A percentile compares a stretch with the other conserved stretches of the same genome.
Evolutionary conservation across 331 rosid species (phyloP).

Genomic region (Telfairia occidentalis): DNA sequence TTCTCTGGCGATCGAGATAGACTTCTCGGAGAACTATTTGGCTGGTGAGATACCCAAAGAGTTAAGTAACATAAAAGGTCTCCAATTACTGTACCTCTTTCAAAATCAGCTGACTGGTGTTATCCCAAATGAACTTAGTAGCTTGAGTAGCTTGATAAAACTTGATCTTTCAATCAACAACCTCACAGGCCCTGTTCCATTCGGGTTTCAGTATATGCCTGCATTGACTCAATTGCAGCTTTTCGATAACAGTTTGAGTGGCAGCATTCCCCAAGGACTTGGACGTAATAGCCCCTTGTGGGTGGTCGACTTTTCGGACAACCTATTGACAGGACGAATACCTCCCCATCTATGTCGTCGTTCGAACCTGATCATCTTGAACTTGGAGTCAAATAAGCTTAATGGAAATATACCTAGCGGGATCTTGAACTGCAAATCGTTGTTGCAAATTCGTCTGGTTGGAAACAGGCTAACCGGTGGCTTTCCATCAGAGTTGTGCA

Average conservation of each 20-base stretch:
- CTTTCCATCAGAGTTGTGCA: constrained; percentile 68
- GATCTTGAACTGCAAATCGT: constrained; percentile 47
- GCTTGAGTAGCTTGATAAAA: constrained; percentile 43
- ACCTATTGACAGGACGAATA: constrained; percentile 52
- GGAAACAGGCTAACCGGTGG: constrained; percentile 66
- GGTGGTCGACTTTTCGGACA: constrained; percentile 85
- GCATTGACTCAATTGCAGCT: constrained; percentile 64
- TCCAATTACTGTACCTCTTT: constrained; percentile 65
- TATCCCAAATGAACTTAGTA: constrained; percentile 63
- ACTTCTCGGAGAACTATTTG: constrained; percentile 74
- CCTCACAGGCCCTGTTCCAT: constrained; percentile 62
- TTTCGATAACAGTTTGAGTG: constrained; percentile 53
- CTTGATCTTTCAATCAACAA: constrained; percentile 81
- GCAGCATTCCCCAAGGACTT: constrained; percentile 59
- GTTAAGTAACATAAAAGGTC: constrained; percentile 50
- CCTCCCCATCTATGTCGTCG: constrained; percentile 67
- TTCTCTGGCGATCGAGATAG: constrained; percentile 46
- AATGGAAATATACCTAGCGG: constrained; percentile 63
- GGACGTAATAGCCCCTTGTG: constrained; percentile 59
- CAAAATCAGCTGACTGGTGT: constrained; percentile 77
- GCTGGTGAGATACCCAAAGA: constrained; percentile 65
- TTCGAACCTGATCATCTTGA: constrained; percentile 54
- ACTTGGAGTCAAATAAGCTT: constrained; percentile 51
- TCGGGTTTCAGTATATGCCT: constrained; percentile 53
- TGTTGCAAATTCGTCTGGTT: constrained; percentile 51